These are phyloP conservation scores for Apiotrichum montevideense DNA, from an alignment of 1,284 basidiomycete genomes.

Conservation along the genomic window DNA sequence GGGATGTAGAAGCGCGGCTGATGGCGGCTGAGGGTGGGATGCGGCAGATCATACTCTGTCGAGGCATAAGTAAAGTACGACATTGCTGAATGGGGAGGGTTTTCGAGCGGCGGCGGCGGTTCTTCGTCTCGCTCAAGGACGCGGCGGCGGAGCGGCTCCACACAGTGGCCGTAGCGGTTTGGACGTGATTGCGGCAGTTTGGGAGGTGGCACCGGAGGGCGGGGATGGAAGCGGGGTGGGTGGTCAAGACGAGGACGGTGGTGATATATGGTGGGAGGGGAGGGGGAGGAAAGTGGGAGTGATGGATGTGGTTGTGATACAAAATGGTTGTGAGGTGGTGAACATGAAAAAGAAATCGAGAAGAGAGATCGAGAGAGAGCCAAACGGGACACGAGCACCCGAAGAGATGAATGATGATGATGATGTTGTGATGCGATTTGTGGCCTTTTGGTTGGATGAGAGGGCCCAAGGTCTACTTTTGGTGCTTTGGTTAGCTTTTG, in stretches of 20 bases:
- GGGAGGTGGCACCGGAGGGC: background rate
- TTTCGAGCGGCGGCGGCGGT: background rate
- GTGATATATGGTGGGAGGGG: background rate
- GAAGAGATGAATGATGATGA: no score
- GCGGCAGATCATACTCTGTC: constrained; percentile 18
- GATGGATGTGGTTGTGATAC: no score
- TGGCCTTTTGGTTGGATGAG: no score
- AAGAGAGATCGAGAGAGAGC: no score
- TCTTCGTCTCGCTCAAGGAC: background rate
- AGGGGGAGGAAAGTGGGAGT: background rate
- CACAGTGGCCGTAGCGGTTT: background rate
- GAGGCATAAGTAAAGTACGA: constrained; percentile 15
- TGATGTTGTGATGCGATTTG: no score
- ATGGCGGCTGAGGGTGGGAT: constrained; percentile 18
- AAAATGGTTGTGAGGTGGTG: no score
- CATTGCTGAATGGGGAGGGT: constrained; percentile 6
- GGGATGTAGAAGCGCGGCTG: constrained; percentile 24
- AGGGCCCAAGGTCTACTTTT: no score
- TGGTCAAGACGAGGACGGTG: background rate
- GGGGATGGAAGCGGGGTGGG: background rate
- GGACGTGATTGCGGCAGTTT: constrained; percentile 2
- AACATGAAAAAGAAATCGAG: no score
- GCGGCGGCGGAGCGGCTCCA: background rate
- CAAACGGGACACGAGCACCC: no score
- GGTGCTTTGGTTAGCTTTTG: no score